Conservation (phyloP, 192 early-diverging fungal species). For the Neocallimastix lanati region DNA sequence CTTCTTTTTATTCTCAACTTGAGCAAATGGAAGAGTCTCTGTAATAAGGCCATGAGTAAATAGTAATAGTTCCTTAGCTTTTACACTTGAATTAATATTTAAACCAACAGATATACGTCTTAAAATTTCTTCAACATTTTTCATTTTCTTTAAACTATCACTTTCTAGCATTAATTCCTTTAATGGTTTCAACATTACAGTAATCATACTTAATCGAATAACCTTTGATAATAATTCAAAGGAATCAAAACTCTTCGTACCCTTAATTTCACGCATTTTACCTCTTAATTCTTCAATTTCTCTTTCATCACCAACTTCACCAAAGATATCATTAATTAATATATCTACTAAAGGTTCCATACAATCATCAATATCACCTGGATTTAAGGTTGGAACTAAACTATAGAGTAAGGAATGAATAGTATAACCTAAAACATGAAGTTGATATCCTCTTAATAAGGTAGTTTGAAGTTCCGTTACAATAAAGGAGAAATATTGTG, state of each 20-base stretch:
- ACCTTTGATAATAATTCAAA: conserved; percentile 65
- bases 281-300: conserved; percentile 73
- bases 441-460: conserved; percentile 67
- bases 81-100: conserved; percentile 51
- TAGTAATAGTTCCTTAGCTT: conserved; percentile 44
- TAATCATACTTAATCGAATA: conserved; percentile 46
- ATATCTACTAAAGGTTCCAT: conserved; percentile 50
- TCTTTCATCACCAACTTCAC: conserved; percentile 68
- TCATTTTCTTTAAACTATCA: conserved; percentile 50
- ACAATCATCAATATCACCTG: conserved; percentile 62
- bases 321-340: conserved; percentile 82
- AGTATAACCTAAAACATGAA: conserved; percentile 91
- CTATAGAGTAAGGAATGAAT: conserved; percentile 63
- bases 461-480: conserved; percentile 63
- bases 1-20: conserved; percentile 28
- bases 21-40: conserved; percentile 61
- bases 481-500: conserved; percentile 70
- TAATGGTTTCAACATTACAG: conserved; percentile 56
- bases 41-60: conserved; percentile 74
- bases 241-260: conserved; percentile 63
- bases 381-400: conserved; percentile 26
- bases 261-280: conserved; percentile 80
- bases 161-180: conserved; percentile 76
- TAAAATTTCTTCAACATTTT: conserved; percentile 66
- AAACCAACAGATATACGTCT: conserved; percentile 56